Base-by-base conservation (phyloP, 345 rosid genomes). In the Arabis alpina region DNA sequence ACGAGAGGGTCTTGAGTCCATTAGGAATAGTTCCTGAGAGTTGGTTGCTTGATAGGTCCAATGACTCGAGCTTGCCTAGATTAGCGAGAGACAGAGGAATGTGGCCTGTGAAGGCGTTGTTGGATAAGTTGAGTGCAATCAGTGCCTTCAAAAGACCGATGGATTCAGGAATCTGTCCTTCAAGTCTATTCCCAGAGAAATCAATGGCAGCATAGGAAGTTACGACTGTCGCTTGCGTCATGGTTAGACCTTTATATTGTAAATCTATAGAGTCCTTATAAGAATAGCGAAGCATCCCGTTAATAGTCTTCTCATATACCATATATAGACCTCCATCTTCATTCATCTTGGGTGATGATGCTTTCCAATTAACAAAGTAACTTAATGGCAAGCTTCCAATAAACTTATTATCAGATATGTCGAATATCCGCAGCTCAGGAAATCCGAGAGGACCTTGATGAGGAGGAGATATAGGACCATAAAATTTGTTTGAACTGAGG, bases 381-480 rank as follows among this genome's bases (percentile, higher is more conserved):
- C 16, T 14, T 14, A 45, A 25, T 7, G 68, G 16, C 5, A 64
- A 3, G 16, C 45, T 48, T 32, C 68, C 68, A 1, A 45, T 47
- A 19, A 64, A 49, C 1, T 15, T 49, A 16, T 64, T 64, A 36
- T 64, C 44, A 10, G 68, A 64, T 64, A 64, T 2, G 4, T 64
- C 68, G 36, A 64, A 13, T 49, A 64, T 49, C 56, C 32, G 56
- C 16, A 64, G 68, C 30, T 48, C 25, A 0, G 68, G 68, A 8
- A 64, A 64, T 5, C 16, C 56, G 2, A 64, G 19, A 32, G 68
- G 19, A 7, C 32, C 56, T 36, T 64, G 56, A 28, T 28, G 4
- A 64, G 68, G 45, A 48, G 44, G 56, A 48, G 68, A 64, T 48
- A 64, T 49, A 64, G 56, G 68, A 64, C 68, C 68, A 40, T 48